Conservation (phyloP, 345 rosid genomes). For the Eucalyptus fibrosa region DNA sequence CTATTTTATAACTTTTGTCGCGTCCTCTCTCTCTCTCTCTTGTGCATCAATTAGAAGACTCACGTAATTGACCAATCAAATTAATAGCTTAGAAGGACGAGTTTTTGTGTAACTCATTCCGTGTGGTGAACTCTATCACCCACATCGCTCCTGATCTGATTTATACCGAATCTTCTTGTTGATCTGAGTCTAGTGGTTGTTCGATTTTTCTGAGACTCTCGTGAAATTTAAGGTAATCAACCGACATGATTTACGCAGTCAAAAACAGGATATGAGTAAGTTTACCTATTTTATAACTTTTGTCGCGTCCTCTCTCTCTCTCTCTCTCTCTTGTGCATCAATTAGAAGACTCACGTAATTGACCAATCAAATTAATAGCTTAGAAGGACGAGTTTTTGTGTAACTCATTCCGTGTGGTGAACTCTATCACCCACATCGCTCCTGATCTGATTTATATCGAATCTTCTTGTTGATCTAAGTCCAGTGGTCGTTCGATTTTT, state of each 20-base stretch:
- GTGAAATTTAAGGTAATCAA: not conserved
- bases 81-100: not conserved
- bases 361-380: too few species aligned
- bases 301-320: too few species aligned
- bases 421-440: accelerated
- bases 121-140: not conserved
- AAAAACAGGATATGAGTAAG: accelerated
- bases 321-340: too few species aligned
- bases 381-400: not conserved
- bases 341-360: too few species aligned
- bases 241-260: not conserved
- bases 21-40: too few species aligned
- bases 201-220: too few species aligned
- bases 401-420: not conserved
- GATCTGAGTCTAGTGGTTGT: accelerated
- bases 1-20: not conserved
- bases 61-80: too few species aligned
- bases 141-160: not conserved
- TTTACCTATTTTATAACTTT: not conserved
- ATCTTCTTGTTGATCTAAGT: not conserved
- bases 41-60: too few species aligned
- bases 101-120: not conserved
- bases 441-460: not conserved
- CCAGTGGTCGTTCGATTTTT: accelerated
- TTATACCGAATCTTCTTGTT: not conserved